Conservation (phyloP, 805 yeast species). For the Starmerella scarabaei region DNA sequence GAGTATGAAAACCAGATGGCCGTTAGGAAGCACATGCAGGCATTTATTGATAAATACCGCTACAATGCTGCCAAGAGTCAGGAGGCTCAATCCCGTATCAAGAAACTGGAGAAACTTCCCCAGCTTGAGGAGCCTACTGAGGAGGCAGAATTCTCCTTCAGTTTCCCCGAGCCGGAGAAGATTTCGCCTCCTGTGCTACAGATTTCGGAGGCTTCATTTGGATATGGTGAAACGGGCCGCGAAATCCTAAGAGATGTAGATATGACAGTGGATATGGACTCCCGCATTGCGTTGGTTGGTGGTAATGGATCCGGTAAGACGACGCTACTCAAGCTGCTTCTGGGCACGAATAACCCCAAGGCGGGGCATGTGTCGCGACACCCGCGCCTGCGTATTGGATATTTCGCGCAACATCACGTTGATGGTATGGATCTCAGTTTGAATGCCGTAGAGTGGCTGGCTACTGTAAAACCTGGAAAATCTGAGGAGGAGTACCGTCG, state of each 20-base stretch:
- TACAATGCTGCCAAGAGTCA: slow-evolving; percentile 96
- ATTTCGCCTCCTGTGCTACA: slow-evolving; percentile 89
- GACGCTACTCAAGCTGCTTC: slow-evolving; percentile 72
- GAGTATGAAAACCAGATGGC: slow-evolving; percentile 98
- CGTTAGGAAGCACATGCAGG: slow-evolving; percentile 81
- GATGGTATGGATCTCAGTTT: slow-evolving; percentile 84
- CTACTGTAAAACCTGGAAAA: slow-evolving; percentile 77
- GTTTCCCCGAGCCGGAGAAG: slow-evolving; percentile 89
- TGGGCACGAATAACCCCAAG: slow-evolving; percentile 63
- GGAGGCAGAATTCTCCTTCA: slow-evolving; percentile 70
- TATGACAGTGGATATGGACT: slow-evolving; percentile 80
- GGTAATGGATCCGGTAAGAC: slow-evolving; percentile 99
- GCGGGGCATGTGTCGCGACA: slow-evolving; percentile 70
- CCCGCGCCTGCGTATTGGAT: slow-evolving; percentile 81
- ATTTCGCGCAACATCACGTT: slow-evolving; percentile 97
- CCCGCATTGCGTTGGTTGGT: slow-evolving; percentile 93
- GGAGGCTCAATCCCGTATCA: slow-evolving; percentile 96
- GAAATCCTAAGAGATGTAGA: slow-evolving; percentile 65
- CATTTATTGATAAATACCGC: slow-evolving; percentile 88
- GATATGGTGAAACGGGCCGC: slow-evolving; percentile 42
- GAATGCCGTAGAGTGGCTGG: slow-evolving; percentile 92
- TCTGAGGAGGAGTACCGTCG: slow-evolving; percentile 94
- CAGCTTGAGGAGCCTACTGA: slow-evolving; percentile 87
- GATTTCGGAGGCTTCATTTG: slow-evolving; percentile 74
- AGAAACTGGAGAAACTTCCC: slow-evolving; percentile 90